Conservation (phyloP, 2,329 filamentous ascomycete genomes). For the Ophiocordyceps australis region DNA sequence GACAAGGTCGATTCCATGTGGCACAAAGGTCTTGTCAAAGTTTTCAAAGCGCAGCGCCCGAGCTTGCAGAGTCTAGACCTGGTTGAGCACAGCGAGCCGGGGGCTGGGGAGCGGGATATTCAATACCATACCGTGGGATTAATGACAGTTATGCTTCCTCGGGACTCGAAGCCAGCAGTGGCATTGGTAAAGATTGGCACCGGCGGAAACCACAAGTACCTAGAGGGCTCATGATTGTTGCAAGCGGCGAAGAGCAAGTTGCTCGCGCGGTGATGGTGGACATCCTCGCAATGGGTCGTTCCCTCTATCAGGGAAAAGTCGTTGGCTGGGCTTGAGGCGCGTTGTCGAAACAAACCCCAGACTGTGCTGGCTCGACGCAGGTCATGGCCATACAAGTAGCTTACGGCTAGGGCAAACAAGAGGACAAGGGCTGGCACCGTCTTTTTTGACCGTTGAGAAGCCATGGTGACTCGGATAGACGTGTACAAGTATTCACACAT, state of each 20-base stretch:
- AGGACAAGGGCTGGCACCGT: no score
- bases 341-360: no score
- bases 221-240: conserved; percentile 19
- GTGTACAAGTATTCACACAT: no score
- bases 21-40: conserved; percentile 33
- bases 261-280: conserved; percentile 32
- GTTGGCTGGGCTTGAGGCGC: no score
- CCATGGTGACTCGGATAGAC: no score
- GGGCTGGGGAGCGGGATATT: no score
- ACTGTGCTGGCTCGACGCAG: no score
- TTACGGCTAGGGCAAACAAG: no score
- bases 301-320: conserved; percentile 25
- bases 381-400: no score
- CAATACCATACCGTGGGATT: conserved; percentile 27
- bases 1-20: conserved; percentile 44
- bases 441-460: no score
- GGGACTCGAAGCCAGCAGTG: conserved; percentile 13
- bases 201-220: conserved; percentile 34
- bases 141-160: conserved; percentile 31
- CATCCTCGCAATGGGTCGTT: conserved; percentile 39
- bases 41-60: conserved; percentile 26
- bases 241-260: conserved; percentile 37
- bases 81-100: no score
- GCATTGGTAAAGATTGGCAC: conserved; percentile 21
- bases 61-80: conserved; percentile 9